Base-by-base conservation (phyloP, 768 basidiomycete genomes). In the Psilocybe azurescens region DNA sequence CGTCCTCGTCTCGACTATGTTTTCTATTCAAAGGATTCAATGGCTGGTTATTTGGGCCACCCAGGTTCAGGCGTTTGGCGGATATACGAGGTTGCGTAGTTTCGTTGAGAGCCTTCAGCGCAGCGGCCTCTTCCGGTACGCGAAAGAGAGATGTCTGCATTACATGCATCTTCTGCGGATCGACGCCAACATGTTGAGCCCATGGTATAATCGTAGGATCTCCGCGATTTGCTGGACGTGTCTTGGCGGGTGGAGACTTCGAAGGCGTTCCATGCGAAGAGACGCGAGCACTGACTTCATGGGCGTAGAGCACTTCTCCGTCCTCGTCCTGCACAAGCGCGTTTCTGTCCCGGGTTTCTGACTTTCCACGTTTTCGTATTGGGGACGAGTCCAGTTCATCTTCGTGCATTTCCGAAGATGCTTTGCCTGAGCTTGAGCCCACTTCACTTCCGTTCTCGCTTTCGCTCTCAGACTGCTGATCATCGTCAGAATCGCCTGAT, bases 91-190 rank as follows among this genome's bases (percentile, higher is more conserved):
- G 65, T 57, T 67, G 67, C 46, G 73, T 48, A 60, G 79, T 74
- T 63, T 83, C 76, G 62, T 81, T 83, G 66, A 85, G 67, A 36
- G 83, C 85, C 65, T 81, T 84, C 58, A 90, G 78, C 1, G 85
- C 86, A 1, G 84, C 89, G 13, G 85, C 88, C 69, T 90, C 89
- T 71, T 92, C 90, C 13, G 89, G 89, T 72, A 86, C 80, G 49
- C 89, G 84, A 71, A 97, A 97, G 56, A 97, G 77, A 36, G 91
- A 90, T 0, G 91, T 88, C 69, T 97, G 95, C 95, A 97, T 97
- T 57, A 96, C 92, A 69, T 94, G 91, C 83, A 95, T 87, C 76
- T 89, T 90, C 73, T 93, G 92, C 13, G 89, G 83, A 72, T 96
- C 93, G n/a, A 95, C 79, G 5, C 91, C 90, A 29, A 89, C 73